Base-by-base conservation (phyloP, 306 rosid genomes). In the Prinsepia uniflora region DNA sequence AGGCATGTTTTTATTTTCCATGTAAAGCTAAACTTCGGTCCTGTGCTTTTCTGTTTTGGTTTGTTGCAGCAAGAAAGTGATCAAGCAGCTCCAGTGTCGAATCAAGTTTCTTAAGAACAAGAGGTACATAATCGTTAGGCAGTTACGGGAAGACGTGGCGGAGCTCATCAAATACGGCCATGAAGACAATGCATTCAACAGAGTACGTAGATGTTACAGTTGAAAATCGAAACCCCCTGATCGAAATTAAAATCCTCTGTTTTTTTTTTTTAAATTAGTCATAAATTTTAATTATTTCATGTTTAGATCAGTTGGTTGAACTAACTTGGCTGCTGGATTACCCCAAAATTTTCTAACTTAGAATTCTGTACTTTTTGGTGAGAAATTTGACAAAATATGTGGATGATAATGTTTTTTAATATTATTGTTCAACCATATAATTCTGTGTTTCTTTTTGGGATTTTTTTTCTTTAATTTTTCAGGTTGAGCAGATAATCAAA, bases 401-500 rank as follows among this genome's bases (percentile, higher is more conserved):
- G 46, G 19, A 36, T 4, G 36, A 36, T 61, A 41, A 7, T 18
- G 10, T 1, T 55, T 55, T 3, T 55, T 4, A 18, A 52, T 52
- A 52, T 8, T 52, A 52, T 52, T 52, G 24, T 52, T 19, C 5
- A 2, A 8, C 62, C n/a, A 56, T 4, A 11, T 13, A 56, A 22
- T 56, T 5, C 34, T 0, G 15, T 11, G 62, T 56, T 0, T 24
- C n/a, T 22, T 56, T 6, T 56, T 13, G 62, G 40, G 10, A 5
- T 56, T 0, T 53, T 7, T 52, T 52, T 2, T 30, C 12, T 12
- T 5, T 47, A 24, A 19, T 14, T 70, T 56, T 48, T 75, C 82
- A 91, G 97, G 91, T 81, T 57, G 97, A 87, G 67, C 88, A 85
- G 84, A 76, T 91, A 15, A 63, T 89, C 59, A 74, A 57, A 72